Percentiles rank a stretch among this genome's conserved stretches.
phyloP scores from a whole-genome alignment of 345 rosid genomes.

The Linum tenue region DNA sequence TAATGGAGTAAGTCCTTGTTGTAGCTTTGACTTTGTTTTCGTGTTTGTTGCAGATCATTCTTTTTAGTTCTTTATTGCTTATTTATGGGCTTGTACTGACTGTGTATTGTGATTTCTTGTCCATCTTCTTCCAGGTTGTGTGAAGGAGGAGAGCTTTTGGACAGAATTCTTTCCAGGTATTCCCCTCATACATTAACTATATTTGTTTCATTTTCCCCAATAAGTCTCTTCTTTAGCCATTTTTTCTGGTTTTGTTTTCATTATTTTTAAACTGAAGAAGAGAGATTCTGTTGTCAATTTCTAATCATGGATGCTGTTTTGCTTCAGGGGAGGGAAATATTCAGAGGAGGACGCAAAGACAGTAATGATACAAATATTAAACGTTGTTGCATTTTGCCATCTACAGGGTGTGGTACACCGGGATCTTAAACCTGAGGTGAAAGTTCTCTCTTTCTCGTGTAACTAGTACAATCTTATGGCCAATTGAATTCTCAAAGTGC shows the following conservation, averaged over 20 bases:
- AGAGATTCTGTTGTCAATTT: background rate
- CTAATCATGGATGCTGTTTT: background rate
- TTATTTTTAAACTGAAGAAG: no score
- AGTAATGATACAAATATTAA: conserved; percentile 66
- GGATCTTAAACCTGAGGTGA: conserved; percentile 92
- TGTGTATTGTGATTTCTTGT: background rate
- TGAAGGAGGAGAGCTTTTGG: conserved; percentile 92
- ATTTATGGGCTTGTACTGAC: background rate
- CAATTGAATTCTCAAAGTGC: background rate
- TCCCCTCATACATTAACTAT: background rate
- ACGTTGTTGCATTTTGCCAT: conserved; percentile 83
- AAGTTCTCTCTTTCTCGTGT: background rate
- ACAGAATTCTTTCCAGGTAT: conserved; percentile 85
- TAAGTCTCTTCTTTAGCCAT: background rate
- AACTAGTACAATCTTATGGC: background rate
- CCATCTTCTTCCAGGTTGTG: conserved; percentile 56
- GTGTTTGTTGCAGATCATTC: background rate
- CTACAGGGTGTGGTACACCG: conserved; percentile 98
- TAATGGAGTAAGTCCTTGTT: conserved; percentile 72
- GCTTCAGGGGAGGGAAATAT: conserved; percentile 85
- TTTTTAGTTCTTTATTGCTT: background rate
- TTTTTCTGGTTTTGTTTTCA: background rate
- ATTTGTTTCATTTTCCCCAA: background rate
- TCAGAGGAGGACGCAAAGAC: conserved; percentile 80
- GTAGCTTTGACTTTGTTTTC: background rate